Percentiles rank a stretch among this genome's conserved stretches.
Conservation (phyloP, 148 eudicot species). For the Spergularia bocconei region DNA sequence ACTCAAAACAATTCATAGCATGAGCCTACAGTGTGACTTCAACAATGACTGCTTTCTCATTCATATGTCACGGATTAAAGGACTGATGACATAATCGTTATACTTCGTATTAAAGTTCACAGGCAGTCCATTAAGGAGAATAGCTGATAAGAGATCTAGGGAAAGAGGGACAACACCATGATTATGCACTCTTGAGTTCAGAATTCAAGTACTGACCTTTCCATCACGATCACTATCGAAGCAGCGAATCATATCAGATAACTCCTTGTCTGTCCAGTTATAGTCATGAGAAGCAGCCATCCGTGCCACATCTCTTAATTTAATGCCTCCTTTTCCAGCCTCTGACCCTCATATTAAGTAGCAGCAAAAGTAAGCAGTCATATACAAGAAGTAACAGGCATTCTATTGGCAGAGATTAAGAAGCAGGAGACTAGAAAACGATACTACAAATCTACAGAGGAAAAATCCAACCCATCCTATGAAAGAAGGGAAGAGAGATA, state of each 20-base stretch:
- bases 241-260: constrained; percentile 70
- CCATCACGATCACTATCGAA: constrained; percentile 77
- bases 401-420: neutral
- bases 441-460: neutral
- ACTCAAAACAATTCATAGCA: neutral
- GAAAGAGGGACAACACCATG: neutral
- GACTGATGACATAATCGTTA: neutral
- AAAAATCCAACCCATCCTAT: neutral
- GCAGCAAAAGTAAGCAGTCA: neutral
- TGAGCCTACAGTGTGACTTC: neutral
- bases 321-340: constrained; percentile 70
- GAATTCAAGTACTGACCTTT: constrained; percentile 47
- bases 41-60: neutral
- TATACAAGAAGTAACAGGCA: neutral
- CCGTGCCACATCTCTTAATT: constrained; percentile 55
- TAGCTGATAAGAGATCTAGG: neutral
- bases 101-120: neutral
- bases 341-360: constrained; percentile 39
- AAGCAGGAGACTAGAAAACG: neutral
- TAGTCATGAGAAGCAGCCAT: constrained; percentile 81
- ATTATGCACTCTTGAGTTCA: neutral
- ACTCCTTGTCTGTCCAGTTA: constrained; percentile 82
- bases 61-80: too few relatives aligned
- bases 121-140: neutral
- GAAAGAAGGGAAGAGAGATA: neutral